Evolutionary conservation across 2,329 filamentous ascomycete genomes (phyloP).

Genomic region (Microcera coccophila): DNA sequence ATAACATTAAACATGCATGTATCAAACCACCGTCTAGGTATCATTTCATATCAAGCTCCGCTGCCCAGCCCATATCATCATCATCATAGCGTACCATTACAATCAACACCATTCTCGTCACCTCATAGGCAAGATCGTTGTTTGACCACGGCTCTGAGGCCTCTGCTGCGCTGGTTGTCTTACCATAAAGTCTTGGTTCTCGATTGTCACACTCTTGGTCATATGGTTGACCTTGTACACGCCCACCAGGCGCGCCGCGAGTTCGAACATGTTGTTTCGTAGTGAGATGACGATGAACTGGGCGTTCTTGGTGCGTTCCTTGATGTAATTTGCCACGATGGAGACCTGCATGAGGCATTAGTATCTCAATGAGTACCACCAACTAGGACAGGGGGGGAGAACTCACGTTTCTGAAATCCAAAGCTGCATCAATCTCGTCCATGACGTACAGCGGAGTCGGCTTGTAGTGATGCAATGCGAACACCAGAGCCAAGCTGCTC

Average conservation of each 20-base stretch:
- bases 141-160: slow-evolving; percentile 24
- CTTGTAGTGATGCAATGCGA: slow-evolving; percentile 96
- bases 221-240: slow-evolving; percentile 99
- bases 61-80: slow-evolving; percentile 17
- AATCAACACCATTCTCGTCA: slow-evolving; percentile 15
- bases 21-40: slow-evolving; percentile 11
- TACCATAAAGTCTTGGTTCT: slow-evolving; percentile 73
- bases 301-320: slow-evolving; percentile 97
- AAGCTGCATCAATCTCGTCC: slow-evolving; percentile 97
- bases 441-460: slow-evolving; percentile 97
- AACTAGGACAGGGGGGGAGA: background rate
- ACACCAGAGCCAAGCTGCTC: slow-evolving; percentile 89
- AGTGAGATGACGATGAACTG: slow-evolving; percentile 98
- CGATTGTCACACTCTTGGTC: slow-evolving; percentile 87
- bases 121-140: slow-evolving; percentile 35
- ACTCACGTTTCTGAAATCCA: slow-evolving; percentile 97
- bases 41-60: slow-evolving; percentile 20
- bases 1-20: slow-evolving; percentile 26
- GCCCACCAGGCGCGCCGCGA: slow-evolving; percentile 89
- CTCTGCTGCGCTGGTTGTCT: slow-evolving; percentile 34
- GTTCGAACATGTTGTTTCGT: slow-evolving; percentile 99
- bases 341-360: slow-evolving; percentile 61
- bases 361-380: slow-evolving; percentile 1
- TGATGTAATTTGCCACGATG: slow-evolving; percentile 98
- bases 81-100: slow-evolving; percentile 10